These are phyloP conservation scores for Ustilago loliicola DNA, from an alignment of 1,284 basidiomycete genomes.

Conservation along the genomic window DNA sequence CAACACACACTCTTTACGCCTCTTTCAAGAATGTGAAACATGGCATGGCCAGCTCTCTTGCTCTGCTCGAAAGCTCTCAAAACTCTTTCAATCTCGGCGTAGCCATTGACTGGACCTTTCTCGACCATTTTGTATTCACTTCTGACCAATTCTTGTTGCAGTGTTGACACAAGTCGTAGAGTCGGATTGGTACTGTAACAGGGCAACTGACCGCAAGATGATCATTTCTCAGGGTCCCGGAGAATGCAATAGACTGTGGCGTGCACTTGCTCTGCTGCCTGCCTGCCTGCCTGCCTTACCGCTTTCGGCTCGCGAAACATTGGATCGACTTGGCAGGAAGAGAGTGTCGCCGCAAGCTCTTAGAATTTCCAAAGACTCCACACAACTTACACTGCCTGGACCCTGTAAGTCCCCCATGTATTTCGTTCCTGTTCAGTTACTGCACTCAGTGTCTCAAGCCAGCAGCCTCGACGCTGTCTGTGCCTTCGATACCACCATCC, in stretches of 20 bases:
- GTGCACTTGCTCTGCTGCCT: too few species aligned
- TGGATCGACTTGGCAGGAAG: neutral
- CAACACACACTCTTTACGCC: constrained; percentile 6
- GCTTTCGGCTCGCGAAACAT: neutral
- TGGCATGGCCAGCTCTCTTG: neutral
- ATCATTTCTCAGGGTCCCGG: neutral
- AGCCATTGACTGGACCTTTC: too few species aligned
- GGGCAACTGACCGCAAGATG: neutral
- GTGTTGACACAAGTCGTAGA: too few species aligned
- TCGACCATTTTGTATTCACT: too few species aligned
- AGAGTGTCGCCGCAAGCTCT: neutral
- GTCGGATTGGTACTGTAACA: too few species aligned
- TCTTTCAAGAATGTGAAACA: constrained; percentile 21
- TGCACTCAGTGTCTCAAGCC: neutral
- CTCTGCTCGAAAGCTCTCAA: neutral
- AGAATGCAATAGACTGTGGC: neutral
- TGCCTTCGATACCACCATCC: neutral
- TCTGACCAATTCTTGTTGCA: neutral
- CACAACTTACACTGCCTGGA: neutral
- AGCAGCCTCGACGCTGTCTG: neutral
- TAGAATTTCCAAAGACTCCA: too few species aligned
- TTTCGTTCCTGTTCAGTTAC: neutral
- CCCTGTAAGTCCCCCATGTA: neutral
- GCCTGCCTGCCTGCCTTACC: neutral
- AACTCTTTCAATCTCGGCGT: too few species aligned